These are phyloP conservation scores for Talaromyces rugulosus DNA, from an alignment of 2,329 filamentous ascomycete species.

Conservation along the genomic window DNA sequence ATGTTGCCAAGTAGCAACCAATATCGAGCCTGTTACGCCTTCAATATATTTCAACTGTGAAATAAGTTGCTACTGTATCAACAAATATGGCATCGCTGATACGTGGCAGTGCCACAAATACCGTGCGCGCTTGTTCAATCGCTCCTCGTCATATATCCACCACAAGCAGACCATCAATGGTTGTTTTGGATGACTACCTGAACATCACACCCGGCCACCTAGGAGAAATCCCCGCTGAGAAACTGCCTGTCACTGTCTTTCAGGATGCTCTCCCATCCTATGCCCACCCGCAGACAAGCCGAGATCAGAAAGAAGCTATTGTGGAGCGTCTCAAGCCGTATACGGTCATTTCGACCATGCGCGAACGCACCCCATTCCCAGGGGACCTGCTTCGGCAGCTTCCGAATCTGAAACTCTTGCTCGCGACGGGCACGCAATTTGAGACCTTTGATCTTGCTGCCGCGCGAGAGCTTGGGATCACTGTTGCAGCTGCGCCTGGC, in stretches of 20 bases:
- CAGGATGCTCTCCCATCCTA: not conserved
- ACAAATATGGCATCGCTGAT: not conserved
- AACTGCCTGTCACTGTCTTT: not conserved
- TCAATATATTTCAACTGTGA: too few relatives aligned
- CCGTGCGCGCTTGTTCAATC: not conserved
- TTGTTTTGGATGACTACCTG: constrained; percentile 66
- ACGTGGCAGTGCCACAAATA: not conserved
- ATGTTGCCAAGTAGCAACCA: too few relatives aligned
- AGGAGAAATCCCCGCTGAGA: constrained; percentile 41
- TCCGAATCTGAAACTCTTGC: constrained; percentile 64
- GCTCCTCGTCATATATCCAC: not conserved
- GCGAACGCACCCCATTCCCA: constrained; percentile 69
- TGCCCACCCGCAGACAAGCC: constrained; percentile 34
- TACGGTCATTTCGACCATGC: constrained; percentile 65
- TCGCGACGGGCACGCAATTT: constrained; percentile 59
- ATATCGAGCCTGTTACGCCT: too few relatives aligned
- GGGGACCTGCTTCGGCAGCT: constrained; percentile 55
- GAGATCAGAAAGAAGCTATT: constrained; percentile 44
- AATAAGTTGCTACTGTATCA: not conserved
- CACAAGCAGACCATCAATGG: constrained; percentile 45
- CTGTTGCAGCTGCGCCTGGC: not conserved
- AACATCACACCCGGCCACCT: constrained; percentile 53
- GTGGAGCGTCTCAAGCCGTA: constrained; percentile 61
- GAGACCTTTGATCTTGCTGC: constrained; percentile 3
- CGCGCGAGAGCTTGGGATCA: constrained; percentile 1